Evolutionary conservation across 805 yeast species (phyloP).

Genomic region (Ogataea methylovora): DNA sequence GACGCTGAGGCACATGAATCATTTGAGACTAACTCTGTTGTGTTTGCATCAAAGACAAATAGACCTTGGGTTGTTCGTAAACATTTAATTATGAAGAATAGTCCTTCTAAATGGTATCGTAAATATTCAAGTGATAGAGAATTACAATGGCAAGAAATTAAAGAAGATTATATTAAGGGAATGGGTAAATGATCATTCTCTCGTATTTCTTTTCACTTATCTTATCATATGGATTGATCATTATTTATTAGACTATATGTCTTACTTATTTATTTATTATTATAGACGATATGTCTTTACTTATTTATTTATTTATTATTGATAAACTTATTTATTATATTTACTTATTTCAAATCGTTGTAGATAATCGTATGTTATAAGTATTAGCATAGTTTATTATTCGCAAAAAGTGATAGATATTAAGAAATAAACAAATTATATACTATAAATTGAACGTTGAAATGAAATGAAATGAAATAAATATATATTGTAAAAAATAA

Average conservation of each 20-base stretch:
- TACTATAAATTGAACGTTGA: too few species aligned
- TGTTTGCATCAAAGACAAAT: conserved; percentile 22
- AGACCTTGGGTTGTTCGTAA: conserved; percentile 32
- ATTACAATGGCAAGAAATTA: conserved; percentile 23
- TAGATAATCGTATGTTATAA: too few species aligned
- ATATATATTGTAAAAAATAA: background rate
- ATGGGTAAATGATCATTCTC: conserved; percentile 29
- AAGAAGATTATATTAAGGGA: conserved; percentile 27
- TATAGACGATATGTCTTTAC: too few species aligned
- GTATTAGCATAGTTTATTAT: too few species aligned
- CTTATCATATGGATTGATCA: too few species aligned
- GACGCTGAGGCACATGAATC: conserved; percentile 66
- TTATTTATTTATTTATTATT: too few species aligned
- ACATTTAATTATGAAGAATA: conserved; percentile 31
- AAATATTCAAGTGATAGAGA: conserved; percentile 27
- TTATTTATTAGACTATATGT: too few species aligned
- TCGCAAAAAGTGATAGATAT: too few species aligned
- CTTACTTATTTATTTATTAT: too few species aligned
- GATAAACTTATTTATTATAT: too few species aligned
- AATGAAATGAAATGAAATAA: background rate
- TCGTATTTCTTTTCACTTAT: too few species aligned
- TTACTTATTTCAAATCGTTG: too few species aligned
- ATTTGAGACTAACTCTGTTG: conserved; percentile 62
- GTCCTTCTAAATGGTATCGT: conserved; percentile 28
- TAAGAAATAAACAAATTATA: background rate